These are phyloP conservation scores for Fusarium liriodendri DNA, from an alignment of 2,329 filamentous ascomycete genomes.

Conservation along the genomic window DNA sequence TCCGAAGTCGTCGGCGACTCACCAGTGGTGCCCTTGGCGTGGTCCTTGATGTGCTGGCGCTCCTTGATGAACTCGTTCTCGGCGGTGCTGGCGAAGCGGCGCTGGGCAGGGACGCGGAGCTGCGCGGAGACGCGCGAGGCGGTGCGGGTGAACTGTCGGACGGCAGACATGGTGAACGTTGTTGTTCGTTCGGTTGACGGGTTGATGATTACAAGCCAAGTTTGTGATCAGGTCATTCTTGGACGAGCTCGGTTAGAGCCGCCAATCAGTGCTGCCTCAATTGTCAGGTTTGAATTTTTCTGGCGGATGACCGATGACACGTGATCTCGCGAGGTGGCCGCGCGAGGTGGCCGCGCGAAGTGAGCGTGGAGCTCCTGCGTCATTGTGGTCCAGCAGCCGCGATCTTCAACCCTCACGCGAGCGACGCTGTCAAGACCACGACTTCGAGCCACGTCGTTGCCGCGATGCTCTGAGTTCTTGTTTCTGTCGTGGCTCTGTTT, in stretches of 20 bases:
- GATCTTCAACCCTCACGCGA: not conserved
- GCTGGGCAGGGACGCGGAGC: slow-evolving; percentile 71
- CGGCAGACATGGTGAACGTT: slow-evolving; percentile 69
- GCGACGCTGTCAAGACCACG: not conserved
- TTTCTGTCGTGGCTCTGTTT: not conserved
- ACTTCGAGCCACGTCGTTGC: not conserved
- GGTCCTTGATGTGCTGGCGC: slow-evolving; percentile 88
- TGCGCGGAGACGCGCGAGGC: slow-evolving; percentile 72
- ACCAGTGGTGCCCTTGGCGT: slow-evolving; percentile 88
- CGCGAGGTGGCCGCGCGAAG: not conserved
- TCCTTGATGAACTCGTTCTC: slow-evolving; percentile 97
- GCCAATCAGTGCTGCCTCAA: slow-evolving; percentile 47
- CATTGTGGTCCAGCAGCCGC: slow-evolving; percentile 21
- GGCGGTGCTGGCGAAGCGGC: slow-evolving; percentile 78
- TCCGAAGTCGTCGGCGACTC: slow-evolving; percentile 51
- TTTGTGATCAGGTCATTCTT: slow-evolving; percentile 50
- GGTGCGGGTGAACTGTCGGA: slow-evolving; percentile 70
- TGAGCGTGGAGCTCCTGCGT: slow-evolving; percentile 18
- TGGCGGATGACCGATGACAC: slow-evolving; percentile 27
- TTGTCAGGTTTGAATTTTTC: slow-evolving; percentile 42
- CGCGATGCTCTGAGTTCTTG: not conserved
- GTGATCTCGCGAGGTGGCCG: slow-evolving; percentile 44
- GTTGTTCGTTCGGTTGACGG: slow-evolving; percentile 40
- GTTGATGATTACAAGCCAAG: slow-evolving; percentile 39
- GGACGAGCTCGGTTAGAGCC: slow-evolving; percentile 49